Percentiles rank a stretch among this genome's conserved stretches.
Evolutionary conservation across 23 red algal genomes (phyloP).

Genomic region (Cyanidiococcus yangmingshanensis): DNA sequence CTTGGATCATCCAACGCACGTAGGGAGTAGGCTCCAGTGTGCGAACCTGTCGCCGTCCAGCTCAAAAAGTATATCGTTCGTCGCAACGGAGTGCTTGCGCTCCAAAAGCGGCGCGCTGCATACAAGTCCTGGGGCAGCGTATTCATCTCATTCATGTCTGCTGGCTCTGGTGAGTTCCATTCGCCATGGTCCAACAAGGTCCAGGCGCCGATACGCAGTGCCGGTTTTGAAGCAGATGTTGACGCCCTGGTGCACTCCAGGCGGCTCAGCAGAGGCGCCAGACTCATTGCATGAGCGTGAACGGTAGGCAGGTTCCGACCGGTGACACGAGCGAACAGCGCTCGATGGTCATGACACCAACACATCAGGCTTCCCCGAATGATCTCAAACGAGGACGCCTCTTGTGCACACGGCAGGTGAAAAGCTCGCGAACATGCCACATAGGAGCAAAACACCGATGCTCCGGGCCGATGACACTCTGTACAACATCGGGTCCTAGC

Average conservation of each 20-base stretch:
- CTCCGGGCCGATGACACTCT: neutral
- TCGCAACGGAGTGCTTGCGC: neutral
- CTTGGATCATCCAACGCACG: neutral
- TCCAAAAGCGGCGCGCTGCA: constrained; percentile 11
- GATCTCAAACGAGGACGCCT: neutral
- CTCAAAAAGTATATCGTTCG: constrained; percentile 15
- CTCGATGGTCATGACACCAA: neutral
- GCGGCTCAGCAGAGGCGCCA: neutral
- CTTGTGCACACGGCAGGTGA: neutral
- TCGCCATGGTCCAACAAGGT: neutral
- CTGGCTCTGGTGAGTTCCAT: neutral
- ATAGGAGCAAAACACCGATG: neutral
- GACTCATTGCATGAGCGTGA: neutral
- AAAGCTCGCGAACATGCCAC: neutral
- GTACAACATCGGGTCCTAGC: neutral
- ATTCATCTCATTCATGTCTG: neutral
- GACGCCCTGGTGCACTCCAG: neutral
- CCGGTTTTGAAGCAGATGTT: neutral
- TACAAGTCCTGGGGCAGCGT: neutral
- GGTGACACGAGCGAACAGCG: neutral
- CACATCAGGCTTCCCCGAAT: neutral
- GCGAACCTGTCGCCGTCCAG: neutral
- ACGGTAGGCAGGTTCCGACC: neutral
- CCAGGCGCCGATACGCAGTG: constrained; percentile 1
- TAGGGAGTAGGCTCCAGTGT: neutral